Evolutionary conservation across 441 rosid species (phyloP), one percentile per base, ranked within the genome.

Genomic region (Viola pubescens): DNA sequence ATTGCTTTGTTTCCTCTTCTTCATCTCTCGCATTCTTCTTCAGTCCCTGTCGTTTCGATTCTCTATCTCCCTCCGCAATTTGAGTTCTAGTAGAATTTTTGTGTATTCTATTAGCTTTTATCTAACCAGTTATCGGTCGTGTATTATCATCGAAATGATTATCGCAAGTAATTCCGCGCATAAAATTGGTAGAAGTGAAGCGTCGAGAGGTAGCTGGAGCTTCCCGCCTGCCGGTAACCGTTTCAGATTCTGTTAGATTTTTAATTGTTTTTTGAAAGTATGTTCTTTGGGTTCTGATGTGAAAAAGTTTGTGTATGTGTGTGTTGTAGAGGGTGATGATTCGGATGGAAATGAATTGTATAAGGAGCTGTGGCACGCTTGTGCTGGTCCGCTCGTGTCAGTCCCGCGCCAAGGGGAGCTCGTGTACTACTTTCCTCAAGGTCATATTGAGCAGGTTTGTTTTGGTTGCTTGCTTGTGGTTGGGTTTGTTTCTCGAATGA

Each of bases 311-410:
- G 9, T 16, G 46, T 42, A 37, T 62, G 34, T 1, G 34, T 10
- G 7, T 58, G 41, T n/a, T 56, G 6, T 64, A 10, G 34, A 41
- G 61, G 13, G 34, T 26, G 9, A 1, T 4, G 11, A 44, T 75
- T 71, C 66, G 95, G 81, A 73, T 74, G 88, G 79, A 53, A 64
- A 65, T 61, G 97, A 85, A 57, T 84, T 88, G 13, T 90, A 79
- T 74, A 74, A 65, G 65, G 97, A 88, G 80, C 85, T 91, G 0
- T 91, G 97, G 96, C 87, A 87, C 81, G 95, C 97, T 68, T 87
- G 95, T 78, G 97, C 95, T 76, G 97, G 97, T 11, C 94, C 95
- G 72, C 87, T 87, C 56, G 75, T 85, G 69, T 89, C 76, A 53
- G 90, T 87, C 37, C 95, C 92, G 65, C 82, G 76, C 70, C 87